Evolutionary conservation across 2,329 filamentous ascomycete genomes (phyloP).

Genomic region (Elsinoe necatrix): DNA sequence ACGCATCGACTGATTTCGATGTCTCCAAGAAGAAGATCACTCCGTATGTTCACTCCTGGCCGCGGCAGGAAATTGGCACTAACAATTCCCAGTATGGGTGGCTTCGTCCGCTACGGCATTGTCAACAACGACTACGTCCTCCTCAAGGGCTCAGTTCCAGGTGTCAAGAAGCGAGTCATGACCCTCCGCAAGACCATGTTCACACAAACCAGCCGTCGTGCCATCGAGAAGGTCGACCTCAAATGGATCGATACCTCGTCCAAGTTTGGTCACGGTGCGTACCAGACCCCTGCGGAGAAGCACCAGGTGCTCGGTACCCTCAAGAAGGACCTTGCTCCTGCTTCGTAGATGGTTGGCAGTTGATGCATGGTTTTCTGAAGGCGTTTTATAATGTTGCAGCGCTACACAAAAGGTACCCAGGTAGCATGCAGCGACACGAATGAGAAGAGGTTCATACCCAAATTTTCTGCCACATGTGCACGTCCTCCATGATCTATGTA

Average conservation of each 20-base stretch:
- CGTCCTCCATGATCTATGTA: background rate
- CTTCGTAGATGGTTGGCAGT: constrained; percentile 11
- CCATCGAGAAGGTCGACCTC: constrained; percentile 98
- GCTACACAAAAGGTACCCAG: constrained; percentile 11
- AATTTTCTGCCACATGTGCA: background rate
- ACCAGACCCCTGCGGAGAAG: constrained; percentile 98
- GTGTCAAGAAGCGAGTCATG: constrained; percentile 99
- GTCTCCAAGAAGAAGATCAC: constrained; percentile 99
- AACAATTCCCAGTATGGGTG: constrained; percentile 66
- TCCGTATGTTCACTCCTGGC: constrained; percentile 61
- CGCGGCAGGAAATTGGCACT: constrained; percentile 22
- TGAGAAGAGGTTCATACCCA: constrained; percentile 1
- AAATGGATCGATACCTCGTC: constrained; percentile 99
- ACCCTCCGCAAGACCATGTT: constrained; percentile 99
- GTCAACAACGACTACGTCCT: constrained; percentile 99
- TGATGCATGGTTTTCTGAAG: constrained; percentile 12
- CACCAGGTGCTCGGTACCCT: constrained; percentile 93
- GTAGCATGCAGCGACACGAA: constrained; percentile 10
- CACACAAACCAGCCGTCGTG: constrained; percentile 87
- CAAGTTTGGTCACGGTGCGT: constrained; percentile 99
- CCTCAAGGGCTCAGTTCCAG: constrained; percentile 94
- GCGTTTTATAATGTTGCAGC: constrained; percentile 12
- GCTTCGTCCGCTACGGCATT: constrained; percentile 98
- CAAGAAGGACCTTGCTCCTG: constrained; percentile 77
- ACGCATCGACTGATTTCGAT: constrained; percentile 90